Base-by-base conservation (phyloP, 495 filamentous ascomycete species). In the Haplographium delicatum region DNA sequence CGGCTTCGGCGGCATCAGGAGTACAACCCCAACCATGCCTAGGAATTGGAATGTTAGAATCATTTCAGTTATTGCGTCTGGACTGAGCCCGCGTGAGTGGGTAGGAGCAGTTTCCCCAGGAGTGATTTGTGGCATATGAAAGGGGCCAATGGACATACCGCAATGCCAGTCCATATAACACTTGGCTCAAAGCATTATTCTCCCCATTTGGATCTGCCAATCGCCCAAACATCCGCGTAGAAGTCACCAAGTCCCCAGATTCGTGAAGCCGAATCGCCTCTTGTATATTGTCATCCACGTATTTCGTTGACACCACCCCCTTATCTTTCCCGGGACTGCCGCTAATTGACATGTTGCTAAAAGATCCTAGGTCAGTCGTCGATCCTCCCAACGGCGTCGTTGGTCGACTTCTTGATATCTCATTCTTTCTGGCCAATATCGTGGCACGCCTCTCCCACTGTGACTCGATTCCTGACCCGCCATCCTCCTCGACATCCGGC, bases 181-280 rank as follows among this genome's bases (percentile, higher is more conserved):
- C 93, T 67, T 99, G 91, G 61, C 88, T 91, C 58, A 99, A 74
- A 15, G 91, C 87, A 66, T 96, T 96, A 67, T 95, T 94, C 46
- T 80, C 75, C 19, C 88, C 89, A 50, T 84, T 79, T 16, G 85
- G 88, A 64, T 95, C 85, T 26, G 93, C 94, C 45, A 99, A 76
- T 35, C 79, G 76, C 15, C 83, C 89, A 68, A 99, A 97, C 76
- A 97, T 80, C 16, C 70, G 69, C 35, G 94, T 98, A 42, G 89
- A 90, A 58, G 68, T 68, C 59, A 85, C 81, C 33, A 91, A 72
- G 47, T 81, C 68, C 46, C 93, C 91, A 25, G 71, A 72, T 66
- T 99, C 93, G 65, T 99, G 93, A 49, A 97, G 75, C 59, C 83
- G 75, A 66, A 99, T 97, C n/a, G 94, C 93, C 67, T 93, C 83